Evolutionary conservation across 2,329 filamentous ascomycete species (phyloP).

Genomic region (Exophiala aquamarina): DNA sequence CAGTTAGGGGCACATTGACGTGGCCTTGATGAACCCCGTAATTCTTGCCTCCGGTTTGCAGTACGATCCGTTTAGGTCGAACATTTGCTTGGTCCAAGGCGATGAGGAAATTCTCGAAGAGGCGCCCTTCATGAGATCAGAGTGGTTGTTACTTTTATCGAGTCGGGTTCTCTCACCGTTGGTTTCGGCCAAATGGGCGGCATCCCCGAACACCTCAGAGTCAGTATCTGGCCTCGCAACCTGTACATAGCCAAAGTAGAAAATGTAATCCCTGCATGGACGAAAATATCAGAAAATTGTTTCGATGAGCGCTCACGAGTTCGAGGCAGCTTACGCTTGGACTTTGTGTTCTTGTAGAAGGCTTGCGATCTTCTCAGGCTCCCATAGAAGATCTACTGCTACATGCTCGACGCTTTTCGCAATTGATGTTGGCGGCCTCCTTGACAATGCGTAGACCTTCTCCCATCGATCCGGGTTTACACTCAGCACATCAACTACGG

Average conservation of each 20-base stretch:
- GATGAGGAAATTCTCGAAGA: conserved; percentile 50
- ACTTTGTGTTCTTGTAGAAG: conserved; percentile 12
- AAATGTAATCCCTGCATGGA: conserved; percentile 14
- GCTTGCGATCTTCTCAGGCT: conserved; percentile 8
- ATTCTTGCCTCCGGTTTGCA: conserved; percentile 55
- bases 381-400: conserved; percentile 10
- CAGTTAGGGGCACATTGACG: conserved; percentile 42
- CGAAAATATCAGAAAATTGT: conserved; percentile 4
- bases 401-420: conserved; percentile 12
- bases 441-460: conserved; percentile 52
- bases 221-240: conserved; percentile 9
- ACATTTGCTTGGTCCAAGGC: conserved; percentile 44
- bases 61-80: conserved; percentile 47
- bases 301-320: background rate
- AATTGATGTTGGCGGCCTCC: conserved; percentile 40
- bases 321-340: conserved; percentile 12
- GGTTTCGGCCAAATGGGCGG: conserved; percentile 11
- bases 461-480: conserved; percentile 44
- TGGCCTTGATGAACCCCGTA: conserved; percentile 53
- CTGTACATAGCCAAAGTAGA: conserved; percentile 20
- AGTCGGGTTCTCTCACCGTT: conserved; percentile 10
- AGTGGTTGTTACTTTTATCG: conserved; percentile 23
- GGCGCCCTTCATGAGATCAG: conserved; percentile 10
- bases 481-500: conserved; percentile 11
- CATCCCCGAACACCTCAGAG: conserved; percentile 12